Base-by-base conservation (phyloP, 2,329 filamentous ascomycete species). In the Colletotrichum cordylinicola region DNA sequence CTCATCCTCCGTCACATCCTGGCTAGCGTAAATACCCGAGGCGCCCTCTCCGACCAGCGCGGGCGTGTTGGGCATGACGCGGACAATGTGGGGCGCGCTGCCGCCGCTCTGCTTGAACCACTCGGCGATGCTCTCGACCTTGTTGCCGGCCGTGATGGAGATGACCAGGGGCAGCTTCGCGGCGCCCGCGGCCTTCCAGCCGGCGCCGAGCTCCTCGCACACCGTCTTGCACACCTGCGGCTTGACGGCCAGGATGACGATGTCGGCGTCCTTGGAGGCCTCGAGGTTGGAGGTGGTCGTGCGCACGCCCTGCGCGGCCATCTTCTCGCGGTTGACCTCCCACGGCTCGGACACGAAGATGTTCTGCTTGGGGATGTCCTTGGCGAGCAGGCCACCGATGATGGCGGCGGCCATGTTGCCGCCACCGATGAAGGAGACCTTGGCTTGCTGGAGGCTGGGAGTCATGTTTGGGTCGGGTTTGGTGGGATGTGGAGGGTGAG, bases 341-440 rank as follows among this genome's bases (percentile, higher is more conserved):
- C 87, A 89, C 2, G 88, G 88, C 82, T 89, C 88, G 5, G 88
- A 84, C 71, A 89, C 88, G 80, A 79, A 83, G 80, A 90, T 86
- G 82, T 88, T 85, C 70, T 83, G 79, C 80, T 86, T 85, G 78
- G 84, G 74, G 79, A 87, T 85, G 80, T 84, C 83, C 78, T 87
- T 86, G 74, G 82, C 82, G 33, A 87, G 80, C 27, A 90, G 86
- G 67, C 88, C 88, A 24, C 86, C 85, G 77, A 89, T 89, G 78
- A 90, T 90, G 84, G 88, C 88, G 70, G 84, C 84, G 74, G 86
- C 88, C 88, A 90, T 90, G 83, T 89, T 89, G 79, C 88, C 88
- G 77, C 88, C 88, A 74, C 86, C 86, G 21, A 75, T 72, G 68
- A 75, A 75, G 43, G 37, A 39, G 62, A 75, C 35, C 39, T 75